Evolutionary conservation across 495 filamentous ascomycete species (phyloP).

Genomic region (Neurospora sp.): DNA sequence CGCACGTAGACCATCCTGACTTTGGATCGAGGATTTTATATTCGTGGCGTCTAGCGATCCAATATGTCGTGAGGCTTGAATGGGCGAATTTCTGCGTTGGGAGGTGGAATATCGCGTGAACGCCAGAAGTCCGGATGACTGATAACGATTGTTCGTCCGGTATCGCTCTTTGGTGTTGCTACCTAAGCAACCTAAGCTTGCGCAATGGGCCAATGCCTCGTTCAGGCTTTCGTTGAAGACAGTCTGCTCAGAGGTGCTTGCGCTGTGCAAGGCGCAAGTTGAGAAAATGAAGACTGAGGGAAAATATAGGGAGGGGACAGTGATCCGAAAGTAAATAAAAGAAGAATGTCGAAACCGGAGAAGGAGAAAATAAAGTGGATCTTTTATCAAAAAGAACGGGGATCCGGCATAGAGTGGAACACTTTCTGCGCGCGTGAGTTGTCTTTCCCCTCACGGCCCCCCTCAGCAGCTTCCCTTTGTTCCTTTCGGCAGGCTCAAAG

Average conservation of each 20-base stretch:
- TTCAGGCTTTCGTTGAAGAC: not conserved
- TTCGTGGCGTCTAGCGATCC: not conserved
- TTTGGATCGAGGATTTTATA: not conserved
- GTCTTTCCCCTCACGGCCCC: not conserved
- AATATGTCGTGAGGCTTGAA: not conserved
- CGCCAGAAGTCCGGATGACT: not conserved
- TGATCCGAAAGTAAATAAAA: not conserved
- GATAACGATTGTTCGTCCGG: not conserved
- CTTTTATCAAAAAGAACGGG: not conserved
- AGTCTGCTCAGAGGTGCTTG: not conserved
- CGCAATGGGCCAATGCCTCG: not conserved
- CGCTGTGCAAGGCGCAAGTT: not conserved
- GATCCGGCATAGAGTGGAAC: not conserved
- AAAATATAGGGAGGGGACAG: not conserved
- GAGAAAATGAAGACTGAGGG: not conserved
- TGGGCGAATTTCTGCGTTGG: not conserved
- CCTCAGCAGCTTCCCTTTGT: not conserved
- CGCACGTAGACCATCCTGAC: conserved; percentile 72
- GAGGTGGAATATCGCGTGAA: not conserved
- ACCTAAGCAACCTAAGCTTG: not conserved
- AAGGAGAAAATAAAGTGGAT: not conserved
- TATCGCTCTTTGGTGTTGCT: not conserved
- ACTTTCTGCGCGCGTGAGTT: not conserved
- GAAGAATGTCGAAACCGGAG: not conserved
- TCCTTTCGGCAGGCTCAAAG: not conserved